Conservation (phyloP, 225 moss, liverwort and hornwort species). For the Neckera pumila region DNA sequence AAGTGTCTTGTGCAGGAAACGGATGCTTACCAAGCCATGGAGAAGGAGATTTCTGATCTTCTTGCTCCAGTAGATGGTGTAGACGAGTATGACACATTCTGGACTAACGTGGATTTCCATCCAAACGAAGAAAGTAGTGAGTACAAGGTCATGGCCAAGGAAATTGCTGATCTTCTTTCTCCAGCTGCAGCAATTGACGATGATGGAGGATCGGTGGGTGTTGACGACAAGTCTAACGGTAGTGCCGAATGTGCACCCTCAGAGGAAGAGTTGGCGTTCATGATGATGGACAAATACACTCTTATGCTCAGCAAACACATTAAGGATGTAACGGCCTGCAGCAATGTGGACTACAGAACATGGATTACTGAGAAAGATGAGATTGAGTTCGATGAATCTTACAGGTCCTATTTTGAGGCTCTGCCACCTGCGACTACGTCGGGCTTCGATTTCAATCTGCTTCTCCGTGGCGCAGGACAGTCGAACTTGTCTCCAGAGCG, state of each 20-base stretch:
- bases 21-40: conserved; percentile 33
- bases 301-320: conserved; percentile 25
- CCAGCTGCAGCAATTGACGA: background rate
- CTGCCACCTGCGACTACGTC: background rate
- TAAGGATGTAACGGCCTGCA: conserved; percentile 6
- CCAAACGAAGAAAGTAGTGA: conserved; percentile 1
- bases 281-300: conserved; percentile 19
- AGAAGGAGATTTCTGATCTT: conserved; percentile 27
- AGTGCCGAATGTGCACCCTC: background rate
- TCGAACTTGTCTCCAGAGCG: background rate
- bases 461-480: conserved; percentile 3
- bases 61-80: conserved; percentile 5
- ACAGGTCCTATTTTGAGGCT: background rate
- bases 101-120: conserved; percentile 4
- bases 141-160: conserved; percentile 6
- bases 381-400: background rate
- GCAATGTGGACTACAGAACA: conserved; percentile 12
- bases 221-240: background rate
- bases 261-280: conserved; percentile 6
- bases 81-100: conserved; percentile 2
- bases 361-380: conserved; percentile 24
- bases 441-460: conserved; percentile 11
- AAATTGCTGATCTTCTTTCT: conserved; percentile 18
- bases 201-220: background rate
- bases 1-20: conserved; percentile 11